Conservation (phyloP, 2,329 filamentous ascomycete species). For the Penicillium hordei region DNA sequence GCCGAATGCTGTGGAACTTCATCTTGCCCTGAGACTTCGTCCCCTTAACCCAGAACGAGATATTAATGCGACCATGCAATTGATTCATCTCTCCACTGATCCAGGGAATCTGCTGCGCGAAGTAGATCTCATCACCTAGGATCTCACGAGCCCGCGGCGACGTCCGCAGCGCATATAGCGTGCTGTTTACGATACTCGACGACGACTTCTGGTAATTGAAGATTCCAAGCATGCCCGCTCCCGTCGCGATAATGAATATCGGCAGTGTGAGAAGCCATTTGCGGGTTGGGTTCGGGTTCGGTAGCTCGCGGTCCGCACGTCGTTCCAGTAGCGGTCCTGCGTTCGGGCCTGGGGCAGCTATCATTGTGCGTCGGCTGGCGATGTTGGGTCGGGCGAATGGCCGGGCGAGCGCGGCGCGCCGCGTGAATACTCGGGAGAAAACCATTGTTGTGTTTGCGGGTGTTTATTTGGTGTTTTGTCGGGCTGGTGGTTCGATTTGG, state of each 20-base stretch:
- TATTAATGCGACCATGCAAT: constrained; percentile 85
- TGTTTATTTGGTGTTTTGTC: neutral
- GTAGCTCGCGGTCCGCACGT: constrained; percentile 54
- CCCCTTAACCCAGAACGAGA: constrained; percentile 82
- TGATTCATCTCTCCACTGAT: constrained; percentile 89
- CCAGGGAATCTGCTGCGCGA: constrained; percentile 75
- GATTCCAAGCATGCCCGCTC: constrained; percentile 74
- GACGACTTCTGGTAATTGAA: constrained; percentile 99
- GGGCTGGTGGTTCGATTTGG: constrained; percentile 5
- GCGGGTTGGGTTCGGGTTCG: constrained; percentile 48
- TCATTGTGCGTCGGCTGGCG: constrained; percentile 44
- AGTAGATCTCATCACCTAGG: constrained; percentile 86
- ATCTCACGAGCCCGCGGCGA: constrained; percentile 70
- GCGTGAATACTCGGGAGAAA: constrained; percentile 13
- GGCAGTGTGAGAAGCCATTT: constrained; percentile 74
- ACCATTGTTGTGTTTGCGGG: constrained; percentile 9
- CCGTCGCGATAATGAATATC: constrained; percentile 72
- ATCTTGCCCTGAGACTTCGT: constrained; percentile 69
- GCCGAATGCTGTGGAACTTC: constrained; percentile 75
- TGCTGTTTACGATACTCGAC: constrained; percentile 81
- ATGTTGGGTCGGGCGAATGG: constrained; percentile 10
- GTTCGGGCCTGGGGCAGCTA: constrained; percentile 52
- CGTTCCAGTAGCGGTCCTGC: constrained; percentile 54
- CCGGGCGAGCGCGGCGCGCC: constrained; percentile 18
- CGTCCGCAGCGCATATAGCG: constrained; percentile 87